A percentile compares a stretch with the other conserved stretches of the same genome.
Conservation (phyloP, 2,329 filamentous ascomycete species). For the Colletotrichum sp. region DNA sequence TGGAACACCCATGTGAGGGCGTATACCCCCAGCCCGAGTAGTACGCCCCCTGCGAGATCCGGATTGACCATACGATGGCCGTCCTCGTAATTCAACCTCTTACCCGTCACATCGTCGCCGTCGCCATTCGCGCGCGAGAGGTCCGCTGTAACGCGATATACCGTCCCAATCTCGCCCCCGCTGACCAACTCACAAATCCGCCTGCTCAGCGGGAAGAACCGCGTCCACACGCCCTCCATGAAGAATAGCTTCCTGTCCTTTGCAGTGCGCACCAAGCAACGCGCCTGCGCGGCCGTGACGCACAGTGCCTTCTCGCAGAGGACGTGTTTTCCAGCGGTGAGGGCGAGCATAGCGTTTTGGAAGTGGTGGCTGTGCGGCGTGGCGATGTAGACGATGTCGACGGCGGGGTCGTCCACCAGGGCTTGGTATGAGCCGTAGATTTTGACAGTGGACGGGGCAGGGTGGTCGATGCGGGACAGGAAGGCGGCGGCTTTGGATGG, state of each 20-base stretch:
- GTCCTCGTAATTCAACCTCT: slow-evolving; percentile 58
- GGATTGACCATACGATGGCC: slow-evolving; percentile 80
- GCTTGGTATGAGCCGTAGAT: slow-evolving; percentile 84
- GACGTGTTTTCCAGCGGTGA: slow-evolving; percentile 84
- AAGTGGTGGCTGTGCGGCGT: slow-evolving; percentile 94
- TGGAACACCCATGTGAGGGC: slow-evolving; percentile 90
- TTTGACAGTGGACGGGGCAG: slow-evolving; percentile 70
- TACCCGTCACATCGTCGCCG: slow-evolving; percentile 41
- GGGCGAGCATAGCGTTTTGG: slow-evolving; percentile 82
- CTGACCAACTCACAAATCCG: slow-evolving; percentile 70
- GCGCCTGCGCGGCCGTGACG: slow-evolving; percentile 78
- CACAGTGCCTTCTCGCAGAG: slow-evolving; percentile 92
- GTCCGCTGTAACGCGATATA: slow-evolving; percentile 64
- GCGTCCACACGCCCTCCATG: slow-evolving; percentile 90
- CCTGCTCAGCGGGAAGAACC: slow-evolving; percentile 84
- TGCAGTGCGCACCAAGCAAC: slow-evolving; percentile 75
- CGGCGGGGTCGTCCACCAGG: slow-evolving; percentile 76
- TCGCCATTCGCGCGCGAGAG: slow-evolving; percentile 64
- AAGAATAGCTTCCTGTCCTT: slow-evolving; percentile 74
- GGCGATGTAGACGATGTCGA: slow-evolving; percentile 88
- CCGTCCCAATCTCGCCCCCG: slow-evolving; percentile 60
- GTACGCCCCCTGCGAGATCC: slow-evolving; percentile 80
- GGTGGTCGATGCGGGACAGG: slow-evolving; percentile 73
- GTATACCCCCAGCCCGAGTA: slow-evolving; percentile 88
- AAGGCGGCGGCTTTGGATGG: slow-evolving; percentile 83